Base-by-base conservation (phyloP, 2,329 filamentous ascomycete species). In the Fusarium drepaniforme region DNA sequence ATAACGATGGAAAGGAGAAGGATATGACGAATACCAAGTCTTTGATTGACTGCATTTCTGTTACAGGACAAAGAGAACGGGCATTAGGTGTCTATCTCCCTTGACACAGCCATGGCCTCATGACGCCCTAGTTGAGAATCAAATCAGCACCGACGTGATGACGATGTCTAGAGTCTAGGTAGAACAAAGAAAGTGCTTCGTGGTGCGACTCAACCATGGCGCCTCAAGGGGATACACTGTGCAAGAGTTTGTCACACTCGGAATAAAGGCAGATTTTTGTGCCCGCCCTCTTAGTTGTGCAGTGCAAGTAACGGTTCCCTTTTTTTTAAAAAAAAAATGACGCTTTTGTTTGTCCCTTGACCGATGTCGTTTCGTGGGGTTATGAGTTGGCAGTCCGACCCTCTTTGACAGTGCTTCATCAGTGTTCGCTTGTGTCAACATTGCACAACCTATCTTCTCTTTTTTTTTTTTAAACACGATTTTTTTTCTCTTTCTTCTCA, bases 181-280 rank as follows among this genome's bases (percentile, higher is more conserved):
- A 23, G 73, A 75, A 75, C 73, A 75, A 75, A 75, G 70, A 75
- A 75, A 13, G 13, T 35, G 13, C n/a, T 11, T 59, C 8, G n/a
- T 57, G 28, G 73, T 75, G 70, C 42, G 28, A 74, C 73, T 71
- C 33, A 51, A 44, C 44, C n/a, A 65, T 65, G 44, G 60, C 35
- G 42, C 49, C 38, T 60, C 40, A 15, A 30, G 38, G 40, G 63
- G 64, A 64, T 61, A 68, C 66, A 74, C 57, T 56, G 30, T 35
- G 11, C 21, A 71, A 57, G 18, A 25, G 66, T 25, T 37, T 71
- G 73, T 74, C 66, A 53, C 64, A 74, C 73, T 74, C 40, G 25
- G 53, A 42, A 33, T 53, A 67, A 37, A 65, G 60, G 25, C 33
- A 33, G 49, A 38, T 33, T 49, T 49, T 49, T 46, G 64, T 40